A percentile compares a stretch with the other conserved stretches of the same genome.
Evolutionary conservation across 768 basidiomycete species (phyloP).

Genomic region (Lactarius vividus): DNA sequence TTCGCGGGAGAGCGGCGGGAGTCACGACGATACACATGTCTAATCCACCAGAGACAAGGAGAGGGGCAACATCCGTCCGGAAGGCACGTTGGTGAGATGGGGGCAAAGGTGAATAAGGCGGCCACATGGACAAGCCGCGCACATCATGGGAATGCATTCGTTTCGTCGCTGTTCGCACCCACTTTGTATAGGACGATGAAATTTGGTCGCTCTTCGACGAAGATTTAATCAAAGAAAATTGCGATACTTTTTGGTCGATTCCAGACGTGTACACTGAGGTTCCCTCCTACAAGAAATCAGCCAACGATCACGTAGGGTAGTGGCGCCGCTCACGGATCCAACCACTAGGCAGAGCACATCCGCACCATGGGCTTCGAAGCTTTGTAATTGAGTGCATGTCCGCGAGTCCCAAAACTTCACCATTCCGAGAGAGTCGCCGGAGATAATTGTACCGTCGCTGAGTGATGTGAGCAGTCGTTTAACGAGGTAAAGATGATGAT

Average conservation of each 20-base stretch:
- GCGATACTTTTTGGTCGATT: constrained; percentile 77
- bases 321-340: constrained; percentile 58
- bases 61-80: constrained; percentile 60
- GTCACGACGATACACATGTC: constrained; percentile 87
- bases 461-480: constrained; percentile 1
- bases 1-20: constrained; percentile 68
- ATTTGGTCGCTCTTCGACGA: constrained; percentile 36
- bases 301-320: background rate
- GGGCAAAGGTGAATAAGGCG: constrained; percentile 71
- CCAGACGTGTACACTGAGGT: constrained; percentile 81
- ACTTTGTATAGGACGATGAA: constrained; percentile 44
- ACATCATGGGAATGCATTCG: constrained; percentile 96
- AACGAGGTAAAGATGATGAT: background rate
- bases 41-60: constrained; percentile 89
- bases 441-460: constrained; percentile 89
- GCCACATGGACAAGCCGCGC: constrained; percentile 85
- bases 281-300: constrained; percentile 57
- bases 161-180: constrained; percentile 81
- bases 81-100: constrained; percentile 50
- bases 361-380: constrained; percentile 83
- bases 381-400: constrained; percentile 86
- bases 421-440: constrained; percentile 90
- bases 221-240: constrained; percentile 63
- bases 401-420: constrained; percentile 97
- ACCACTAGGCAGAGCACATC: constrained; percentile 88